Base-by-base conservation (phyloP, 441 rosid genomes). In the Geranium incanum region DNA sequence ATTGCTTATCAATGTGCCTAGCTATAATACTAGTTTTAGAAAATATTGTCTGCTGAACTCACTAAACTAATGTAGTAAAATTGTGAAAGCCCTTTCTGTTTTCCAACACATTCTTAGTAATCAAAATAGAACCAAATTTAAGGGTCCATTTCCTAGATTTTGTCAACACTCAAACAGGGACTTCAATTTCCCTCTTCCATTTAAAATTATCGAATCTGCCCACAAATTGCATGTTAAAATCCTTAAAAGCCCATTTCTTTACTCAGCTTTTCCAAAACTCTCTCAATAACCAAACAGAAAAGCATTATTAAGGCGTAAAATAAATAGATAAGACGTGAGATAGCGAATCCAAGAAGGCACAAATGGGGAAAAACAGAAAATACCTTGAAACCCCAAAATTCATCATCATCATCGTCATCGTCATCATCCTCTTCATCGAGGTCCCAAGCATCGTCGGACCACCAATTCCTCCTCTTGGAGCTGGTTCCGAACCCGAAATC, bases 361-460 rank as follows among this genome's bases (percentile, higher is more conserved):
- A 39, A 39, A 39, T 45, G 55, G 18, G 59, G 59, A 50, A 50
- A 8, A 50, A 50, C 15, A 6, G 16, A 13, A 50, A 13, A 50
- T 77, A 92, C 98, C 94, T 88, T 86, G 52, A 87, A 82, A 48
- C 83, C 65, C 84, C 82, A 83, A 77, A 81, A 80, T 77, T 84
- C 86, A 16, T 74, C 80, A 13, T 57, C 77, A 3, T 72, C 81
- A 23, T 59, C 85, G 9, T 80, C 86, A 13, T 74, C 80, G 9
- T 57, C 77, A 3, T 72, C 81, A 36, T 59, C 85, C 6, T 80
- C 81, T 28, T 76, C 81, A 18, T 70, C 66, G 3, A 23, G 21
- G 1, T 65, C 70, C 3, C 41, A 41, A 0, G 71, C 78, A 48
- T 71, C 68, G 70, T 80, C 77, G 8, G 82, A 80, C 93, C 97